Conservation (phyloP, 768 basidiomycete genomes). For the Lactifluus subvellereus region DNA sequence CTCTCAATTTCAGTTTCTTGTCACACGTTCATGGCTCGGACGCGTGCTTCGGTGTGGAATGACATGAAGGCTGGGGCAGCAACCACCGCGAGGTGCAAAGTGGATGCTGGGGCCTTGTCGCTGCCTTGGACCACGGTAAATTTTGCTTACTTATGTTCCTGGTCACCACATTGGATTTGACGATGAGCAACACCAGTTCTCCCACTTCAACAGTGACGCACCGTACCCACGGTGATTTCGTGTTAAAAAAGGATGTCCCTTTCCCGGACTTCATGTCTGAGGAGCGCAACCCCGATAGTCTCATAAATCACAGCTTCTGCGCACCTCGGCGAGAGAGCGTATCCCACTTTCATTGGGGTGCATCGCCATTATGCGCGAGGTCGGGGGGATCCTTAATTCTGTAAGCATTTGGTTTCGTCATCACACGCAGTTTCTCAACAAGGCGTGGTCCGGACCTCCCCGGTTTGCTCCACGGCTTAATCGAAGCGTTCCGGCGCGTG, state of each 20-base stretch:
- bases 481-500: conserved; percentile 6
- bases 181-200: neutral
- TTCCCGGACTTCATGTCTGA: conserved; percentile 81
- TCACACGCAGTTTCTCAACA: neutral
- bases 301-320: conserved; percentile 32
- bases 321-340: conserved; percentile 49
- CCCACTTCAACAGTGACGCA: too few relatives aligned
- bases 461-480: conserved; percentile 5
- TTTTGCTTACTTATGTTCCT: neutral
- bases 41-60: conserved; percentile 71
- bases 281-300: conserved; percentile 56
- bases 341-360: conserved; percentile 60
- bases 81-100: too few relatives aligned
- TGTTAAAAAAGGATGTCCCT: conserved; percentile 65
- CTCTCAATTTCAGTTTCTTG: conserved; percentile 89
- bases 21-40: conserved; percentile 54
- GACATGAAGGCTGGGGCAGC: conserved; percentile 48
- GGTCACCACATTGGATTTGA: too few relatives aligned
- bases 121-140: conserved; percentile 41
- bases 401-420: conserved; percentile 36
- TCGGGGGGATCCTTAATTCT: conserved; percentile 45
- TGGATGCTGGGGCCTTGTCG: conserved; percentile 76
- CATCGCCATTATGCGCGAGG: conserved; percentile 70
- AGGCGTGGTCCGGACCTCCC: conserved; percentile 8
- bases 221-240: conserved; percentile 33